Evolutionary conservation across 1,284 basidiomycete genomes (phyloP).

Genomic region (Tilletia indica): DNA sequence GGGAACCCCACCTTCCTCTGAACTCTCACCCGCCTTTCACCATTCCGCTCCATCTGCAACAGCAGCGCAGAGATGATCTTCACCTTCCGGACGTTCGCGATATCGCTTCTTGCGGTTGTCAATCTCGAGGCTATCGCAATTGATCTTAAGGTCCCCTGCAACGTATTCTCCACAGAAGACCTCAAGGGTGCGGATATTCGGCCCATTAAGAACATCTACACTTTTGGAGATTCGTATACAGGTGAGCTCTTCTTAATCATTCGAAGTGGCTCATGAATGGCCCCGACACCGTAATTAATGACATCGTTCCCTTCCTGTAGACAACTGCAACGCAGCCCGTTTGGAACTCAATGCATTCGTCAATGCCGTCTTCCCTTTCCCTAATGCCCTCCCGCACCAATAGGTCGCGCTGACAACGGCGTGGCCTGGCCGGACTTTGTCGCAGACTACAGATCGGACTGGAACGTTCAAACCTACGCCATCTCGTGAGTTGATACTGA

Average conservation of each 20-base stretch:
- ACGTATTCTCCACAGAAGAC: background rate
- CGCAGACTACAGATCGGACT: background rate
- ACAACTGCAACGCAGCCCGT: constrained; percentile 14
- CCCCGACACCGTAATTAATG: background rate
- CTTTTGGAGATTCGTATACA: constrained; percentile 5
- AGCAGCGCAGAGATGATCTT: too few species aligned
- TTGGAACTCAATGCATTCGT: background rate
- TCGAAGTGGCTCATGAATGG: background rate
- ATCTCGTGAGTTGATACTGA: background rate
- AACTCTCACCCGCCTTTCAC: too few species aligned
- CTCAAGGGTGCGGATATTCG: constrained; percentile 14
- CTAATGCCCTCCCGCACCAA: constrained; percentile 9
- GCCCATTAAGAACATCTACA: constrained; percentile 11
- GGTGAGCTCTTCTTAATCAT: background rate
- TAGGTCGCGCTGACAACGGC: constrained; percentile 11
- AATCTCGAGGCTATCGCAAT: background rate
- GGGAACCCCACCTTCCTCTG: too few species aligned
- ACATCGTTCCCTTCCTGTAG: background rate
- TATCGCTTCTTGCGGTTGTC: background rate
- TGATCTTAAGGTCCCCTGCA: background rate
- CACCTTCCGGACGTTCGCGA: too few species aligned
- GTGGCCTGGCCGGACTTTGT: constrained; percentile 7
- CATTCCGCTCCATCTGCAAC: too few species aligned
- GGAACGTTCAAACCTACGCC: constrained; percentile 1
- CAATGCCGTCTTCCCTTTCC: background rate